These are phyloP conservation scores for Penicillium sp. DNA, from an alignment of 2,329 filamentous ascomycete genomes.

Conservation along the genomic window DNA sequence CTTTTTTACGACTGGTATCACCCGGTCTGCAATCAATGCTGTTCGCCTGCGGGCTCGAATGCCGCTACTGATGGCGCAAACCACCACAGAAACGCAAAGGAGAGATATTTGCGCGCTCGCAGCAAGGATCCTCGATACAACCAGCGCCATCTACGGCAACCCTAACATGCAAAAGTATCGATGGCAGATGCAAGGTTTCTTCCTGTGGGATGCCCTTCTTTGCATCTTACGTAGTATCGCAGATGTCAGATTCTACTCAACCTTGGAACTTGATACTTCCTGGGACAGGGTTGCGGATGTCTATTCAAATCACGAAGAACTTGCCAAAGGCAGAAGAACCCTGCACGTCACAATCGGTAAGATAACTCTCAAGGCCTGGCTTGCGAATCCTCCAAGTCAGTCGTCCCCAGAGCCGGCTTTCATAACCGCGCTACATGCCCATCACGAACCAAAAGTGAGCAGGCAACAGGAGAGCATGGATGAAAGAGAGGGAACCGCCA, in stretches of 20 bases:
- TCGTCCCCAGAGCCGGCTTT: constrained; percentile 9
- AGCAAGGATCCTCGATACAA: constrained; percentile 25
- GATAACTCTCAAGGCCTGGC: constrained; percentile 11
- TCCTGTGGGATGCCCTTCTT: constrained; percentile 51
- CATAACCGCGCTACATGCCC: constrained; percentile 8
- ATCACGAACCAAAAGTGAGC: neutral
- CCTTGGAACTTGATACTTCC: constrained; percentile 26
- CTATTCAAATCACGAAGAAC: constrained; percentile 44
- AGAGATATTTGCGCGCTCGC: constrained; percentile 10
- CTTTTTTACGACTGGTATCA: constrained; percentile 44
- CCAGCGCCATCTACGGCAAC: constrained; percentile 35
- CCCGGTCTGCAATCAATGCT: constrained; percentile 41
- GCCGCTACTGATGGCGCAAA: constrained; percentile 23
- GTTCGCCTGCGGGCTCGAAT: constrained; percentile 47
- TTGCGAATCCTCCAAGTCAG: constrained; percentile 5
- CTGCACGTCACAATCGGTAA: constrained; percentile 5
- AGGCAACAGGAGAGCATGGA: neutral
- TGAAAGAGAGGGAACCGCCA: neutral
- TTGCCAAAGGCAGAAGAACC: constrained; percentile 26
- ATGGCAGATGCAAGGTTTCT: constrained; percentile 47
- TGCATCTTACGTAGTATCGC: constrained; percentile 44
- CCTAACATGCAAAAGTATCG: constrained; percentile 36
- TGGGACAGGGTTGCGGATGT: constrained; percentile 47
- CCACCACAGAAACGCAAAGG: constrained; percentile 1
- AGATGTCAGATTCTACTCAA: constrained; percentile 31